Evolutionary conservation across 306 rosid species (phyloP), one percentile per base, ranked within the genome.

Genomic region (Rosa persica): DNA sequence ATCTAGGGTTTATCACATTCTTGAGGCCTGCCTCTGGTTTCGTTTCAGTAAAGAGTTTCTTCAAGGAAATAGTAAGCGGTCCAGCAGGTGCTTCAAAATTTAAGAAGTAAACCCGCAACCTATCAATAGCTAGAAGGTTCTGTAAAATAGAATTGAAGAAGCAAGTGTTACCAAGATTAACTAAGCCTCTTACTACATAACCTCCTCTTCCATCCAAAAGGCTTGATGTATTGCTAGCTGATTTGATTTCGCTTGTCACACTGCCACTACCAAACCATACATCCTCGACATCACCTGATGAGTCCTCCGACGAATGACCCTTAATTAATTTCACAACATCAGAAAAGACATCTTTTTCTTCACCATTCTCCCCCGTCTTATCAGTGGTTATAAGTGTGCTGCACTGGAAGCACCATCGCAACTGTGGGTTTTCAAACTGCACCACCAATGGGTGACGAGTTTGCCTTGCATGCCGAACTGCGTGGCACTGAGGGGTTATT

Each of bases 151-250:
- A 96, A 85, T 96, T 96, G 83, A 96, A 96, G 88, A 93, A 96
- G 84, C 99, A 96, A 82, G 97, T 93, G 79, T 96, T 96, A 51
- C 98, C 99, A 62, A 96, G 94, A 88, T 96, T 96, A 79, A 82
- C 72, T 89, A 93, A 66, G 19, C 99, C 99, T 71, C 93, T 86
- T 23, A 86, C 96, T 7, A 85, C 81, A 81, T 90, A 91, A 82
- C 86, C 88, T 64, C 82, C 90, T 70, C 80, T 83, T 81, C 89
- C 85, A 46, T 84, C 75, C 19, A 83, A 87, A 81, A 83, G 84
- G 64, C 74, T 57, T n/a, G 81, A 34, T 49, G 55, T 40, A 19
- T 25, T 74, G 82, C 78, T 58, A 73, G 20, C 85, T 48, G 90
- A 83, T 82, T 89, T 91, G 46, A 83, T 84, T 80, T 88, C 93